Evolutionary conservation across 1,284 basidiomycete genomes (phyloP), one percentile per base, ranked within the genome.

Genomic region (Neotropicomus parvogracilis): DNA sequence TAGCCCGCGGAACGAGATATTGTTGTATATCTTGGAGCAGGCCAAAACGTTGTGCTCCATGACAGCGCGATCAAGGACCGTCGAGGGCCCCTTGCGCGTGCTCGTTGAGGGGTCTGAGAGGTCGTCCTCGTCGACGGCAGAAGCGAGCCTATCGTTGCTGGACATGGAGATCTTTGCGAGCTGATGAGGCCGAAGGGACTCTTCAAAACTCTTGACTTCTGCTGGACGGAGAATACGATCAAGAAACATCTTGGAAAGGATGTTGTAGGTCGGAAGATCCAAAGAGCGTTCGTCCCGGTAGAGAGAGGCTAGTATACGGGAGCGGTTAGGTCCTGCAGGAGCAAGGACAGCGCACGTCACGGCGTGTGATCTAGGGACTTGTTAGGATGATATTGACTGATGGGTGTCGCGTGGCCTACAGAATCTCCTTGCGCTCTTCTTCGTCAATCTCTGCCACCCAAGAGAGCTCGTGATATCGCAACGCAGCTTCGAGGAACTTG

Each of bases 21-120:
- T 97, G 64, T 91, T 91, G 66, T 95, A 95, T 41, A 95, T 90
- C 64, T 93, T 91, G 2, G 92, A 95, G 61, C 92, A 93, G 10
- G 95, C 92, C 50, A 97, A 81, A 14, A 99, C 75, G 66, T 99
- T 99, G 71, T 99, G 97, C 66, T 99, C 95, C 82, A 98, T 91
- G 40, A 99, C 91, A 2, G 97, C 97, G 42, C 94, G 81, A 66
- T 98, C 95, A 27, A 99, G 79, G n/a, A 99, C 94, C 9, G 93
- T 98, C 6, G 90, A 86, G 1, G 95, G 94, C 1, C 89, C 90
- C 29, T 82, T 89, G 46, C 88, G 79, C 52, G 78, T 91, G 71
- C 86, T 88, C 44, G 74, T 76, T 38, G 71, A 74, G 6, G 79
- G 71, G 40, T 80, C 79, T 16, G 64, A 65, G 44, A 72, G 74